These are phyloP conservation scores for Trichoderma oligosporum DNA, from an alignment of 2,329 filamentous ascomycete species.

Conservation along the genomic window DNA sequence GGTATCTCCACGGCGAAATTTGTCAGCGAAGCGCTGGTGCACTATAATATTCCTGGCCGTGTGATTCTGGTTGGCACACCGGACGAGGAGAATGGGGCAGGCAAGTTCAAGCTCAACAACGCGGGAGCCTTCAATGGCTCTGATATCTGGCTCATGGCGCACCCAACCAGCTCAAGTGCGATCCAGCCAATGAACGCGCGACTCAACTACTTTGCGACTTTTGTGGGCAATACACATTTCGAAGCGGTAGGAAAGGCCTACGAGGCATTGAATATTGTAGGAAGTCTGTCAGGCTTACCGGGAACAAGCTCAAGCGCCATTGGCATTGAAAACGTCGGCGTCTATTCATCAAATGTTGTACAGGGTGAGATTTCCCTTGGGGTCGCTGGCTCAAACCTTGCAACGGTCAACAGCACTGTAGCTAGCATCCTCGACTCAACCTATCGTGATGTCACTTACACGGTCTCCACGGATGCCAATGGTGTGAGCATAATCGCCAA, in stretches of 20 bases:
- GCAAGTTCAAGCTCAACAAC: constrained; percentile 22
- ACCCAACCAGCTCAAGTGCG: constrained; percentile 20
- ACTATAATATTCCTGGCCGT: constrained; percentile 21
- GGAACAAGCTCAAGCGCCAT: constrained; percentile 19
- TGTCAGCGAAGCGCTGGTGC: constrained; percentile 17
- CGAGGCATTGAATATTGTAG: constrained; percentile 18
- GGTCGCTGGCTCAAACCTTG: constrained; percentile 15
- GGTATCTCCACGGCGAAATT: constrained; percentile 21
- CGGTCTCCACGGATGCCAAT: constrained; percentile 6
- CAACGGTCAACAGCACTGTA: constrained; percentile 16
- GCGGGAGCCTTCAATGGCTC: constrained; percentile 20
- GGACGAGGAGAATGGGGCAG: constrained; percentile 23
- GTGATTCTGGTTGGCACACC: constrained; percentile 20
- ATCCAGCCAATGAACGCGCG: constrained; percentile 24
- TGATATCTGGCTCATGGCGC: constrained; percentile 23
- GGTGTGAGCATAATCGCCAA: constrained; percentile 20
- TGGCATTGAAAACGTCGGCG: constrained; percentile 21
- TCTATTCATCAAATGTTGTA: constrained; percentile 22
- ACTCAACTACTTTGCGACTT: constrained; percentile 21
- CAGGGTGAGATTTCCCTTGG: constrained; percentile 21
- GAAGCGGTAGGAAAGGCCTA: constrained; percentile 22
- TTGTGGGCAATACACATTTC: constrained; percentile 18
- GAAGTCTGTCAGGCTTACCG: constrained; percentile 14
- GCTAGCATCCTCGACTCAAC: constrained; percentile 16
- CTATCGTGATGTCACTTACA: constrained; percentile 20